Base-by-base conservation (phyloP, 2,329 filamentous ascomycete species). In the Aspergillus sp. region DNA sequence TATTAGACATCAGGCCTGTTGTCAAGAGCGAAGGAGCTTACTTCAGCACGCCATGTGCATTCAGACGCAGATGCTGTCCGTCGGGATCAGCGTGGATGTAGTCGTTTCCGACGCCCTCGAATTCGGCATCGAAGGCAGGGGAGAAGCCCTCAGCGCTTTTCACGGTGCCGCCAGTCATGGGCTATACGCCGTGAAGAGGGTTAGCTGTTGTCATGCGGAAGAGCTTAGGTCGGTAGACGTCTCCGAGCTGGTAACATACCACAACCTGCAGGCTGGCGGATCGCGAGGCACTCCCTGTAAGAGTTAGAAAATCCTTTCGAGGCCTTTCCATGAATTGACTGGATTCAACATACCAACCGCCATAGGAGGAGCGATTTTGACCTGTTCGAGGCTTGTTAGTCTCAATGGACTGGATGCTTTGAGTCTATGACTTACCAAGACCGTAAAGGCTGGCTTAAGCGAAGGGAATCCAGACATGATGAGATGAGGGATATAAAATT, bases 21-120 rank as follows among this genome's bases (percentile, higher is more conserved):
- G 40, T 17, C 40, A 20, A 20, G 6, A 31, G 19, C 3, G 6
- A 45, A 7, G 2, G 4, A 14, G 59, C 70, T 52, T 61, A 76
- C 74, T 70, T 73, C 32, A 75, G 50, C 16, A 73, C 65, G 4
- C 65, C 64, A 56, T 74, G 71, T 6, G 73, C 73, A 59, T 76
- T 62, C 56, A 76, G 58, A 4, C 74, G 67, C 60, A 76, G 59
- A 38, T 67, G 66, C 52, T 70, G 67, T 5, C 68, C 68, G 52
- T 72, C 70, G 3, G 72, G 64, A 54, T 76, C 74, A 17, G 64
- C 64, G 45, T 68, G 71, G 55, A 77, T 75, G 54, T 75, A 76
- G 52, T 76, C 74, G 48, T 71, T 71, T 3, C 74, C 74, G 16
- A 63, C 59, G 11, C 72, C 71, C 17, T 66, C 62, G 44, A 73